phyloP scores from a whole-genome alignment of 768 basidiomycete genomes.

The Albatrellus ellisii region DNA sequence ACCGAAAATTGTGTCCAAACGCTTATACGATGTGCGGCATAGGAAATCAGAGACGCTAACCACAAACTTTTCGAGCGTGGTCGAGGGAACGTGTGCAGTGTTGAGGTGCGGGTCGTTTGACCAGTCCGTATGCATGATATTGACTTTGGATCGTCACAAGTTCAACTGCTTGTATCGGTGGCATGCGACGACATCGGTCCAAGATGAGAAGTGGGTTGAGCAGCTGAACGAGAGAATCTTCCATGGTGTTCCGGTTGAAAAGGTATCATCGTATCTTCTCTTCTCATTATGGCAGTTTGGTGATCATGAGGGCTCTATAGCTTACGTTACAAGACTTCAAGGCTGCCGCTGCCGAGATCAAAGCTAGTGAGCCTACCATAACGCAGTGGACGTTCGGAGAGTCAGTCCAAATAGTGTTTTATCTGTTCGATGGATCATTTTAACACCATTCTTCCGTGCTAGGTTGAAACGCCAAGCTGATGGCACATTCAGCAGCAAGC shows the following conservation, averaged over 20 bases:
- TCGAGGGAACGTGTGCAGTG: conserved; percentile 69
- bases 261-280: conserved; percentile 11
- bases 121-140: neutral
- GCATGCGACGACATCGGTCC: conserved; percentile 68
- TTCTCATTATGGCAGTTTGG: neutral
- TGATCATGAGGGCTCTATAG: conserved; percentile 11
- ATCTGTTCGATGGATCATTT: neutral
- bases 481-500: conserved; percentile 53
- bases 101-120: conserved; percentile 37
- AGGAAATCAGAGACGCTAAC: conserved; percentile 56
- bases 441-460: neutral
- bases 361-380: conserved; percentile 30
- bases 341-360: conserved; percentile 25
- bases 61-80: conserved; percentile 67
- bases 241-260: conserved; percentile 34
- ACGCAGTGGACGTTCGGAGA: conserved; percentile 55
- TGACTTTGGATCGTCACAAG: conserved; percentile 21
- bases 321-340: conserved; percentile 40
- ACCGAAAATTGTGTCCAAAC: neutral
- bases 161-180: conserved; percentile 82
- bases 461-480: conserved; percentile 50
- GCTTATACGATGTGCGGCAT: neutral
- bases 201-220: conserved; percentile 61
- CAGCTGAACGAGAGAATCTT: conserved; percentile 39
- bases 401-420: conserved; percentile 23